phyloP scores from a whole-genome alignment of 164 flowering plant species.

The Vitis riparia region DNA sequence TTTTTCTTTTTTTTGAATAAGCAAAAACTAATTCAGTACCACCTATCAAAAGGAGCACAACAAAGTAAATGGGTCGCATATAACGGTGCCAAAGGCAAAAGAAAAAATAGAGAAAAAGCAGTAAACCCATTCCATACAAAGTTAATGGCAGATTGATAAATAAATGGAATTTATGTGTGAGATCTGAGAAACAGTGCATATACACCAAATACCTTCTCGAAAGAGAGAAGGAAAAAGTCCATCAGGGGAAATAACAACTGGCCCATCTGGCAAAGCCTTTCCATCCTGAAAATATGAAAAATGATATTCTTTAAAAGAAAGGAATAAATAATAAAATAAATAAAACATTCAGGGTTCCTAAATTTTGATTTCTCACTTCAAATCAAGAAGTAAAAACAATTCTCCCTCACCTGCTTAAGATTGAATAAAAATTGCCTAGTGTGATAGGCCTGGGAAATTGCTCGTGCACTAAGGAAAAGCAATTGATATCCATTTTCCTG shows the following conservation, averaged over 20 bases:
- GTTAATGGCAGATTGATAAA: neutral
- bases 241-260: slow-evolving; percentile 98
- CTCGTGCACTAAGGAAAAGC: slow-evolving; percentile 95
- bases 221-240: slow-evolving; percentile 93
- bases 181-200: neutral
- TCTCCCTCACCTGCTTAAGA: slow-evolving; percentile 76
- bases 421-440: slow-evolving; percentile 86
- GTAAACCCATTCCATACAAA: no score
- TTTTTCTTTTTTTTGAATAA: no score
- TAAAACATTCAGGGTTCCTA: neutral
- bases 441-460: slow-evolving; percentile 84
- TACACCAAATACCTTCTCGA: slow-evolving; percentile 69
- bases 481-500: slow-evolving; percentile 97
- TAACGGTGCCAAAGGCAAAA: no score
- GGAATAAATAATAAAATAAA: neutral
- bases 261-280: slow-evolving; percentile 92
- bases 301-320: neutral
- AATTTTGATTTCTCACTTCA: neutral
- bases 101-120: no score
- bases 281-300: slow-evolving; percentile 65
- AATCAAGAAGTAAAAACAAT: neutral
- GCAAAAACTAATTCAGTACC: no score
- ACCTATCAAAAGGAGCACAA: no score
- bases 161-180: neutral
- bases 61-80: no score